A percentile compares a stretch with the other conserved stretches of the same genome.
Conservation (phyloP, 306 rosid species). For the Vigna angularis region DNA sequence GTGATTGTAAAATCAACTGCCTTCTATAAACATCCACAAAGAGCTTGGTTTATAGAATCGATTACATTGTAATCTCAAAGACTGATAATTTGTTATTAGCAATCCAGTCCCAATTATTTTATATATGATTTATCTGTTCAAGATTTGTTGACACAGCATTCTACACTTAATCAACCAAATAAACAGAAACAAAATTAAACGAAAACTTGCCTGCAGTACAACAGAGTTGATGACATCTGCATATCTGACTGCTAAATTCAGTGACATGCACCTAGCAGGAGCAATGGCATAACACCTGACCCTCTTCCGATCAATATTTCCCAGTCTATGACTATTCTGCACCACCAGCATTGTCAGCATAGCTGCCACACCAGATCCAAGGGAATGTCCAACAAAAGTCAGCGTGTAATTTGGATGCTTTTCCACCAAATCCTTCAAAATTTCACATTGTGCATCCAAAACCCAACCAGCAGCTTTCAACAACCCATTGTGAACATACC, state of each 20-base stretch:
- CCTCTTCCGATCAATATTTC: conserved; percentile 76
- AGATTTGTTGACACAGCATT: conserved; percentile 17
- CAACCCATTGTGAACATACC: conserved; percentile 96
- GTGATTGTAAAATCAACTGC: neutral
- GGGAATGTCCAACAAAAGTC: conserved; percentile 89
- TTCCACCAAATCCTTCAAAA: conserved; percentile 66
- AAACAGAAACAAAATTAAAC: neutral
- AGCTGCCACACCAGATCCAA: conserved; percentile 92
- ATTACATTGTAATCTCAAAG: neutral
- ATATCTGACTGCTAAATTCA: conserved; percentile 91
- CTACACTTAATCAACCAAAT: neutral
- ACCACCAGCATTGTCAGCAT: conserved; percentile 77
- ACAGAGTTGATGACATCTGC: conserved; percentile 91
- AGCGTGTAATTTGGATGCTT: conserved; percentile 74
- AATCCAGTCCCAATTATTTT: neutral
- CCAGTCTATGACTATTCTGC: conserved; percentile 67
- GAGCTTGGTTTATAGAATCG: neutral
- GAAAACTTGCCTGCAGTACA: conserved; percentile 83
- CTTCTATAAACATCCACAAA: neutral
- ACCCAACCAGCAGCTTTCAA: conserved; percentile 82
- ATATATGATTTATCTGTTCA: neutral
- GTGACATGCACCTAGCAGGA: conserved; percentile 92
- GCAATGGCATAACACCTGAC: conserved; percentile 91
- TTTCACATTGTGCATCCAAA: conserved; percentile 69
- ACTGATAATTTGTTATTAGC: neutral